These are phyloP conservation scores for Yamadazyma mexicana DNA, from an alignment of 1,139 yeast genomes.

Conservation along the genomic window DNA sequence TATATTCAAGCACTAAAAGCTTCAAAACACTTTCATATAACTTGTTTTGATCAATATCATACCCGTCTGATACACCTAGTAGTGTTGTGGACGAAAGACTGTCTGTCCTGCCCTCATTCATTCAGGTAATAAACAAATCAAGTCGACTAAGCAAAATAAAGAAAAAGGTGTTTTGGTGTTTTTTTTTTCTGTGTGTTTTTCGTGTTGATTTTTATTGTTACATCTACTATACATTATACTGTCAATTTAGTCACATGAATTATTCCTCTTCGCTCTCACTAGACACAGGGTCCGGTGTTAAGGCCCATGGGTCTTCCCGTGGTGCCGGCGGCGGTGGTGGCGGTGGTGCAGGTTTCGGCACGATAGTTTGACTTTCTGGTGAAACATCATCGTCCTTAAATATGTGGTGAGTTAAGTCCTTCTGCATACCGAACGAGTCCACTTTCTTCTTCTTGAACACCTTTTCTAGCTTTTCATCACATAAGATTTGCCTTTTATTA, in stretches of 20 bases:
- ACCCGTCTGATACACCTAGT: constrained; percentile 21
- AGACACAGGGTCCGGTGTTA: neutral
- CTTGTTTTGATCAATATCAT: constrained; percentile 27
- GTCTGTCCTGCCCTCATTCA: constrained; percentile 8
- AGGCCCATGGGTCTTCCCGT: too few species aligned
- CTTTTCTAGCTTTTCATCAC: constrained; percentile 62
- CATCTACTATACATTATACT: neutral
- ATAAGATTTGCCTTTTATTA: constrained; percentile 64
- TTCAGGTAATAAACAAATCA: neutral
- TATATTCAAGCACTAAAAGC: constrained; percentile 53
- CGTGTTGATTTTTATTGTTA: neutral
- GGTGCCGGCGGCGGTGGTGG: neutral
- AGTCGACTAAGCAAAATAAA: too few species aligned
- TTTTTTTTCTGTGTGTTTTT: neutral
- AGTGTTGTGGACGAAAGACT: constrained; percentile 26
- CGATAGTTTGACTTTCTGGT: constrained; percentile 1
- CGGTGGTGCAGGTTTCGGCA: neutral
- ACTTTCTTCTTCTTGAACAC: constrained; percentile 60
- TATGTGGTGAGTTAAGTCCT: constrained; percentile 53
- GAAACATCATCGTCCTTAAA: constrained; percentile 40
- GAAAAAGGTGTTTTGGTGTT: neutral
- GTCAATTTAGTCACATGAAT: neutral
- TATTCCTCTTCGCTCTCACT: constrained; percentile 2
- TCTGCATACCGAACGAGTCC: constrained; percentile 70
- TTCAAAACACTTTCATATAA: constrained; percentile 48